Conservation (phyloP, 495 filamentous ascomycete genomes). For the Penicilliopsis zonata region DNA sequence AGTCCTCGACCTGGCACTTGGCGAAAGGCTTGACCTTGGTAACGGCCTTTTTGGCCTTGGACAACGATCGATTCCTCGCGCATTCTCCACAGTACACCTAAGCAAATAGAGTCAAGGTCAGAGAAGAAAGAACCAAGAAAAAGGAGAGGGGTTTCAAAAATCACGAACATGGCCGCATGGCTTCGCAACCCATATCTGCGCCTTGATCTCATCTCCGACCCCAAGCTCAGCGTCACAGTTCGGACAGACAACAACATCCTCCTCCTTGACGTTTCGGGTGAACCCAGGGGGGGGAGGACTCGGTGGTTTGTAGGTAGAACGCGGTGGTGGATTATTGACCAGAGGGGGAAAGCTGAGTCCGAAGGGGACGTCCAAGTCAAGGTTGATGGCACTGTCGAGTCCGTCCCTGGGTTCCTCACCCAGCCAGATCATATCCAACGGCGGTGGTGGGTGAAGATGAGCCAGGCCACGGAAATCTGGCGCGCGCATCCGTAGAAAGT, state of each 20-base stretch:
- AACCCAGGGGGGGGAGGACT: slow-evolving; percentile 46
- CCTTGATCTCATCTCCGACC: slow-evolving; percentile 42
- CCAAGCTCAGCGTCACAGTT: slow-evolving; percentile 61
- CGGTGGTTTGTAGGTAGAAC: slow-evolving; percentile 44
- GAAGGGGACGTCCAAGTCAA: slow-evolving; percentile 12
- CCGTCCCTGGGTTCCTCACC: slow-evolving; percentile 6
- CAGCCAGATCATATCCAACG: slow-evolving; percentile 11
- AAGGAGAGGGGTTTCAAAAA: neutral
- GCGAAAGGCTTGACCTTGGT: slow-evolving; percentile 26
- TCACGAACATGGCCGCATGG: slow-evolving; percentile 68
- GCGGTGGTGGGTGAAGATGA: slow-evolving; percentile 3
- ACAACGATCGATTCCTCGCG: slow-evolving; percentile 34
- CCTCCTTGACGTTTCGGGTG: slow-evolving; percentile 48
- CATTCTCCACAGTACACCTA: slow-evolving; percentile 68
- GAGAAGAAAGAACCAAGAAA: neutral
- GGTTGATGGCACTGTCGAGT: slow-evolving; percentile 13
- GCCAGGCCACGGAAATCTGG: slow-evolving; percentile 3
- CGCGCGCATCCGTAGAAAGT: slow-evolving; percentile 8
- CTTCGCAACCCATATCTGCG: slow-evolving; percentile 63
- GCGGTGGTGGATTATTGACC: slow-evolving; percentile 10
- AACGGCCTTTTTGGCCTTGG: slow-evolving; percentile 21
- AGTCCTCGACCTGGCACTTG: slow-evolving; percentile 40
- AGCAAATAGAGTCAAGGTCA: slow-evolving; percentile 3
- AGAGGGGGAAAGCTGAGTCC: slow-evolving; percentile 11
- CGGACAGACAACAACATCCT: slow-evolving; percentile 57